Conservation (phyloP, 805 yeast genomes). For the Saturnispora gosingensis region DNA sequence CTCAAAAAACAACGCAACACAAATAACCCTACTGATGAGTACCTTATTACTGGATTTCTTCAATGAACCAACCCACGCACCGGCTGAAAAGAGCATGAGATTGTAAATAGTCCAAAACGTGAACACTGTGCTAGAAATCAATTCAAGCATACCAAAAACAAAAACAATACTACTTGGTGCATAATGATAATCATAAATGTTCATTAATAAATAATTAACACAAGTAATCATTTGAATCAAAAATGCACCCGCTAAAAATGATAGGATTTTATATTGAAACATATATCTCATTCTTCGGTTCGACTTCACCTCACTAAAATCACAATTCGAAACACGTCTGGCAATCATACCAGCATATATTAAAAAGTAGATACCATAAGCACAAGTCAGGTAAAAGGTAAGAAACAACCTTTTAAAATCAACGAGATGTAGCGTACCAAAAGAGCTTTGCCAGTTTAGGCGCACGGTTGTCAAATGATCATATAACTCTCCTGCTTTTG, state of each 20-base stretch:
- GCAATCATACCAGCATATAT: background rate
- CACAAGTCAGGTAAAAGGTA: background rate
- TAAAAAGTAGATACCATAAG: background rate
- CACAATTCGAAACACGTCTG: background rate
- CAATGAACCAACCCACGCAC: conserved; percentile 13
- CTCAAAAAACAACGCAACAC: background rate
- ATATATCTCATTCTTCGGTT: background rate
- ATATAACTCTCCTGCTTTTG: background rate
- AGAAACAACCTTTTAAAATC: background rate
- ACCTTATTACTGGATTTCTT: background rate
- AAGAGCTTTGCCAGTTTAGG: background rate
- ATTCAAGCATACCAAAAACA: too few relatives aligned
- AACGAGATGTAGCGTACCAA: background rate
- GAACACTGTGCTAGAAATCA: conserved; percentile 19
- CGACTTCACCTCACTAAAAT: background rate
- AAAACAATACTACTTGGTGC: too few relatives aligned
- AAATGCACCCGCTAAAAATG: background rate
- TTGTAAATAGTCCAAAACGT: conserved; percentile 27
- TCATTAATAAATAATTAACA: background rate
- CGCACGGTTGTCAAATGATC: background rate
- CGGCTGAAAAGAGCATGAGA: conserved; percentile 23
- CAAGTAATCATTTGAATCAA: background rate
- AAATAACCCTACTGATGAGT: background rate
- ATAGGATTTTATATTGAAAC: background rate
- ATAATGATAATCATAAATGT: too few relatives aligned